phyloP scores from a whole-genome alignment of 176 grass and related monocot species.

The Carex pumila region DNA sequence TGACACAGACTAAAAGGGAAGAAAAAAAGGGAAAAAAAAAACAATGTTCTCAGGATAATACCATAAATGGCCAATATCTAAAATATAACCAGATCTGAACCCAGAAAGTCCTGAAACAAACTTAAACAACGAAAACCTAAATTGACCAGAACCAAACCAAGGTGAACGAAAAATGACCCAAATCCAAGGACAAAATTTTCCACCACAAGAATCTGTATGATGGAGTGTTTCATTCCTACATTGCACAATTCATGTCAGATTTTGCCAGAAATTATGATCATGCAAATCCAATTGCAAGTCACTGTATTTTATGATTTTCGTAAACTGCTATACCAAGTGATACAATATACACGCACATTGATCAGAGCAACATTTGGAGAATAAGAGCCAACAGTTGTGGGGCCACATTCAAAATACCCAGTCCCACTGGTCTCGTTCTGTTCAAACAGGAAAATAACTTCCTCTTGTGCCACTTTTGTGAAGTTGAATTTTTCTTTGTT shows the following conservation, averaged over 20 bases:
- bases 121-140: background rate
- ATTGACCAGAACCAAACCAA: background rate
- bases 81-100: background rate
- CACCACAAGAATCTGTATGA: background rate
- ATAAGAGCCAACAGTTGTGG: slow-evolving; percentile 15
- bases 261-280: background rate
- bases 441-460: slow-evolving; percentile 70
- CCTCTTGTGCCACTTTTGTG: slow-evolving; percentile 78
- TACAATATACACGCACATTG: slow-evolving; percentile 35
- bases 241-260: background rate
- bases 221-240: background rate
- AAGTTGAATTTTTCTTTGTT: slow-evolving; percentile 84
- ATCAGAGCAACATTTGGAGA: slow-evolving; percentile 50
- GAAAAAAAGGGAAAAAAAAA: no score
- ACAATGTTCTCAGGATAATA: background rate
- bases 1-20: background rate
- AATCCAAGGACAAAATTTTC: background rate
- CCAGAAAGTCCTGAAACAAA: background rate
- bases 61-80: background rate
- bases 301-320: background rate
- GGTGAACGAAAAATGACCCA: background rate
- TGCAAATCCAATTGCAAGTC: background rate
- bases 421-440: slow-evolving; percentile 32
- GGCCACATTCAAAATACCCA: slow-evolving; percentile 19
- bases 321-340: slow-evolving; percentile 9